These are phyloP conservation scores for Rhytidhysteron rufulum DNA, from an alignment of 2,329 filamentous ascomycete species.

Conservation along the genomic window DNA sequence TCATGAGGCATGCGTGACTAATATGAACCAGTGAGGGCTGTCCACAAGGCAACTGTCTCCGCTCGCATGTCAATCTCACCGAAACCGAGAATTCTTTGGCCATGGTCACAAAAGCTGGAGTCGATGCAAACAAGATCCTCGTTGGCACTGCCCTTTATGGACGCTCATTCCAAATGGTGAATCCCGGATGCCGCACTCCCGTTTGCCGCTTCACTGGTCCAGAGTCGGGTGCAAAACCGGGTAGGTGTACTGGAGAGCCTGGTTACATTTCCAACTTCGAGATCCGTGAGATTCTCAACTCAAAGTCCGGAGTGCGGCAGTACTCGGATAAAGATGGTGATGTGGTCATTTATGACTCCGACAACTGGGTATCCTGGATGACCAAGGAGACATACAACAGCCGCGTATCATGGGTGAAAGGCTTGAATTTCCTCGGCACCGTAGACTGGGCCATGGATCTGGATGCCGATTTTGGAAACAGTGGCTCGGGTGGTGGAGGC, in stretches of 20 bases:
- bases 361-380: conserved; percentile 20
- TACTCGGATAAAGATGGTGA: conserved; percentile 5
- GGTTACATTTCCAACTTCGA: conserved; percentile 41
- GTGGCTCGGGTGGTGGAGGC: conserved; percentile 1
- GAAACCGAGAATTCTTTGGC: conserved; percentile 30
- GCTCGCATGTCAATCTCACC: conserved; percentile 37
- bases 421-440: conserved; percentile 28
- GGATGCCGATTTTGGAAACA: conserved; percentile 1
- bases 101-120: conserved; percentile 38
- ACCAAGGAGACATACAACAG: conserved; percentile 15
- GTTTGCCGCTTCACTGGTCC: conserved; percentile 33
- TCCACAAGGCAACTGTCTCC: conserved; percentile 19
- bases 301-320: conserved; percentile 1
- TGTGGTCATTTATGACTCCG: conserved; percentile 16
- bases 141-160: conserved; percentile 35
- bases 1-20: too few relatives aligned
- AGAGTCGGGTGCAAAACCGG: conserved; percentile 24
- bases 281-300: conserved; percentile 30
- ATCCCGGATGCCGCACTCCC: conserved; percentile 22
- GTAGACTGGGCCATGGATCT: conserved; percentile 37
- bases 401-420: conserved; percentile 14
- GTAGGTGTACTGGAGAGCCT: conserved; percentile 33
- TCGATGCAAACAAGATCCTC: conserved; percentile 23
- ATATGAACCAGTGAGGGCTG: too few relatives aligned
- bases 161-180: conserved; percentile 31